Base-by-base conservation (phyloP, 306 rosid genomes). In the Inga leiocalycina region DNA sequence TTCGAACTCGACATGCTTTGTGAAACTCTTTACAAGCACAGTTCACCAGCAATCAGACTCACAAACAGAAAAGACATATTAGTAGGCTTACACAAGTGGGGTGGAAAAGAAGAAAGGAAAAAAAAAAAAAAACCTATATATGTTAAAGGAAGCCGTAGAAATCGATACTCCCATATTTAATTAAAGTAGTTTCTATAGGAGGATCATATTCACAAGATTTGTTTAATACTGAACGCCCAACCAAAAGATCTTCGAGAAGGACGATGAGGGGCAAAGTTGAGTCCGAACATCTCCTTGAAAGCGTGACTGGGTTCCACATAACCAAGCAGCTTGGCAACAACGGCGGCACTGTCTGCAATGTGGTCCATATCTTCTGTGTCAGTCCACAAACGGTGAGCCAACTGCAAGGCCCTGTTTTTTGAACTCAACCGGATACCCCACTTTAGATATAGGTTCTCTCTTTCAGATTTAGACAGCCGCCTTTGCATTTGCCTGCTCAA, bases 241-340 rank as follows among this genome's bases (percentile, higher is more conserved):
- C 89, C 79, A 54, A 81, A 82, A 81, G 86, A 87, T 86, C 65
- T 94, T 78, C 85, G 84, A 81, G 83, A 82, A 6, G 92, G 68
- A n/a, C 85, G 84, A 37, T 91, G 65, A 37, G 97, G 97, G n/a
- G 93, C 85, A 84, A 97, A 94, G 89, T 91, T 94, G 79, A 97
- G 99, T 14, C 97, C 99, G 85, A 97, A 97, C 99, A 97, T 94
- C 88, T 94, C 99, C 94, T 88, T 97, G 88, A 88, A 92, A 32
- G 99, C 99, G 30, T 81, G 88, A 27, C 90, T 90, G 44, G 99
- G 97, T 85, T 91, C 92, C 49, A 92, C 94, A 12, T 86, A 84
- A 48, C 98, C 93, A 49, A 94, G 90, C 82, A 94, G 83, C 85
- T 94, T 94, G 65, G 91, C 92, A 79, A 97, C 98, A 70, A 91